Evolutionary conservation across 345 rosid species (phyloP).

Genomic region (Populus deltoides): DNA sequence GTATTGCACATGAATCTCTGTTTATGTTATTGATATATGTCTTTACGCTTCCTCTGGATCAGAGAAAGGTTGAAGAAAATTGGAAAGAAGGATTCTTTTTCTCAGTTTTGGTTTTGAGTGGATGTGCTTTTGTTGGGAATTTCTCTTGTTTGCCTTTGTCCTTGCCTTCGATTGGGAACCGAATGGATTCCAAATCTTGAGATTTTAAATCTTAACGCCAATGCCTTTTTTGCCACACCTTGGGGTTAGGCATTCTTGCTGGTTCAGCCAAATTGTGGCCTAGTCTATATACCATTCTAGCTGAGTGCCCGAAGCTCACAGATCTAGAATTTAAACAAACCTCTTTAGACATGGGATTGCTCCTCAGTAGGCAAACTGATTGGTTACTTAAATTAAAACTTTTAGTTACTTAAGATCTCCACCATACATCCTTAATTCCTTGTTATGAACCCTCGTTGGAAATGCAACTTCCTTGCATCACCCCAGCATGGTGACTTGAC

Average conservation of each 20-base stretch:
- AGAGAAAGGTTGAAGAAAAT: slow-evolving; percentile 21
- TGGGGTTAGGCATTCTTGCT: neutral
- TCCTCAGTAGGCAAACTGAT: neutral
- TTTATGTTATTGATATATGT: neutral
- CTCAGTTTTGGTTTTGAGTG: slow-evolving; percentile 19
- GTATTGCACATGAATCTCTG: slow-evolving; percentile 16
- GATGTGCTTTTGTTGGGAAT: slow-evolving; percentile 24
- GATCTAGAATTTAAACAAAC: neutral
- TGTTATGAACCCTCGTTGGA: neutral
- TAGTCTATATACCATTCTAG: neutral
- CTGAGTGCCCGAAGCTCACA: neutral
- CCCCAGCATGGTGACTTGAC: slow-evolving; percentile 13
- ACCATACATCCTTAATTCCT: neutral
- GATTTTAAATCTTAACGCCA: slow-evolving; percentile 13
- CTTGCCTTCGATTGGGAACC: neutral
- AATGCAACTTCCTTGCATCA: neutral
- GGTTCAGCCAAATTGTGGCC: neutral
- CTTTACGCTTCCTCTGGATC: slow-evolving; percentile 45
- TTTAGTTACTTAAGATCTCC: neutral
- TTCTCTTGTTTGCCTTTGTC: neutral
- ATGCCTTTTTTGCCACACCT: neutral
- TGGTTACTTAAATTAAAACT: neutral
- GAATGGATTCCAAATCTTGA: slow-evolving; percentile 12
- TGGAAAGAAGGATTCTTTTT: slow-evolving; percentile 22
- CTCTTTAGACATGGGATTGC: neutral